phyloP scores from a whole-genome alignment of 805 yeast species.

The Kodamaea kaohsiungensis region DNA sequence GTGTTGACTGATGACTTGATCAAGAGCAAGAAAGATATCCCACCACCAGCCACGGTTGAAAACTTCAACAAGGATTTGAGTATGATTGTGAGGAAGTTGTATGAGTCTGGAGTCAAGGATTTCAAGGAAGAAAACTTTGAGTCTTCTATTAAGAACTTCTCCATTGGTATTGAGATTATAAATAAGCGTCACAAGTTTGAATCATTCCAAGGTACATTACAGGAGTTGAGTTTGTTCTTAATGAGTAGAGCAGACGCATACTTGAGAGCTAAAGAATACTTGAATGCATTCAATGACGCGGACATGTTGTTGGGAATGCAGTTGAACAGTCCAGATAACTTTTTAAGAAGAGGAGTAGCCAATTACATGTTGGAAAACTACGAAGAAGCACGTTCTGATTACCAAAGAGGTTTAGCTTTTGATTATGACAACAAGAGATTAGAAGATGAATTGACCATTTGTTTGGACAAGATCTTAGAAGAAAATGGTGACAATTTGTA shows the following conservation, averaged over 20 bases:
- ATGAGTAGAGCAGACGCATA: conserved; percentile 74
- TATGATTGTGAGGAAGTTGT: conserved; percentile 63
- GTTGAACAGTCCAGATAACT: conserved; percentile 65
- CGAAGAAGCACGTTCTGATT: conserved; percentile 61
- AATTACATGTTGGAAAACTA: conserved; percentile 61
- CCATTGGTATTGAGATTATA: conserved; percentile 68
- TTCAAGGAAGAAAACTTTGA: conserved; percentile 54
- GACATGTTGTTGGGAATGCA: conserved; percentile 64
- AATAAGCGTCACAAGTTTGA: conserved; percentile 71
- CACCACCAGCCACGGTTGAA: conserved; percentile 55
- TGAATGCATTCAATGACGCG: conserved; percentile 67
- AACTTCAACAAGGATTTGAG: conserved; percentile 54
- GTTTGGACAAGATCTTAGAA: conserved; percentile 49
- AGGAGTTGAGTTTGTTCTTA: conserved; percentile 64
- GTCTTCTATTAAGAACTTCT: conserved; percentile 64
- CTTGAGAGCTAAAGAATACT: conserved; percentile 52
- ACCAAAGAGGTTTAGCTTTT: conserved; percentile 74
- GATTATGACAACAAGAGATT: conserved; percentile 54
- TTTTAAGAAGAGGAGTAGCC: conserved; percentile 69
- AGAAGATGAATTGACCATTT: conserved; percentile 47
- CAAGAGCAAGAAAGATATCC: conserved; percentile 46
- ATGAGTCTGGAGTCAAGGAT: conserved; percentile 60
- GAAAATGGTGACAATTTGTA: conserved; percentile 55
- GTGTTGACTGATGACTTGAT: conserved; percentile 39
- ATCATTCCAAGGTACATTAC: conserved; percentile 68